Percentiles rank a stretch among this genome's conserved stretches.
phyloP scores from a whole-genome alignment of 169 alveolate genomes.

The Sarcocystis neurona region DNA sequence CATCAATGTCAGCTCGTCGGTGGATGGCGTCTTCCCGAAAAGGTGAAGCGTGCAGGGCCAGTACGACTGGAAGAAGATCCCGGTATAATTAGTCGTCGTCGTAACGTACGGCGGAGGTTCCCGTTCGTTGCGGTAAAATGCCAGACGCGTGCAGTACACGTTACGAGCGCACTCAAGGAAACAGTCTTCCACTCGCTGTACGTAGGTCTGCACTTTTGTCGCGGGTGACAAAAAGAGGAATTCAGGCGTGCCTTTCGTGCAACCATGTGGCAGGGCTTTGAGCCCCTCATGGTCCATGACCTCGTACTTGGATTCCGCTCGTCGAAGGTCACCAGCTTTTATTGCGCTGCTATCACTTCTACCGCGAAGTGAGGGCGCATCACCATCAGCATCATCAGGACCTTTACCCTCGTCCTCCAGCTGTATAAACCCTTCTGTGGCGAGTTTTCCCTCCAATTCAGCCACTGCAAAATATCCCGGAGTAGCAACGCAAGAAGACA shows the following conservation, averaged over 20 bases:
- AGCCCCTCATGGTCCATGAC: not conserved
- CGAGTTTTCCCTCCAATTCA: not conserved
- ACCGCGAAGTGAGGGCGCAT: no score
- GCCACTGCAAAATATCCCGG: conserved; percentile 37
- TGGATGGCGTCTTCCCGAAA: no score
- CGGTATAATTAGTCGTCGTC: conserved; percentile 58
- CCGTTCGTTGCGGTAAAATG: conserved; percentile 31
- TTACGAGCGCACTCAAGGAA: conserved; percentile 39
- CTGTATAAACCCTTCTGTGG: no score
- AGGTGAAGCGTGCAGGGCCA: conserved; percentile 54
- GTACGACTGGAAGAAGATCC: conserved; percentile 47
- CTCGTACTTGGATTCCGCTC: conserved; percentile 6
- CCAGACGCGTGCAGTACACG: conserved; percentile 58
- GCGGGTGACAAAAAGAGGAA: conserved; percentile 18
- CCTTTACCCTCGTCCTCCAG: no score
- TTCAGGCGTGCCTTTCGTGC: not conserved
- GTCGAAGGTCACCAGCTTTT: no score
- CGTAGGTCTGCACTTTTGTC: conserved; percentile 37
- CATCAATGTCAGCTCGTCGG: no score
- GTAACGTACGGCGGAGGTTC: not conserved
- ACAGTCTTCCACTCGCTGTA: conserved; percentile 37
- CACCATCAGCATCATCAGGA: no score
- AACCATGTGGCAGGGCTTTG: not conserved
- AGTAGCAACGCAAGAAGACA: conserved; percentile 54
- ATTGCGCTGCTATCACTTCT: no score